These are phyloP conservation scores for Plasmodiophora brassicae DNA, from an alignment of 208 protist species.

Conservation along the genomic window DNA sequence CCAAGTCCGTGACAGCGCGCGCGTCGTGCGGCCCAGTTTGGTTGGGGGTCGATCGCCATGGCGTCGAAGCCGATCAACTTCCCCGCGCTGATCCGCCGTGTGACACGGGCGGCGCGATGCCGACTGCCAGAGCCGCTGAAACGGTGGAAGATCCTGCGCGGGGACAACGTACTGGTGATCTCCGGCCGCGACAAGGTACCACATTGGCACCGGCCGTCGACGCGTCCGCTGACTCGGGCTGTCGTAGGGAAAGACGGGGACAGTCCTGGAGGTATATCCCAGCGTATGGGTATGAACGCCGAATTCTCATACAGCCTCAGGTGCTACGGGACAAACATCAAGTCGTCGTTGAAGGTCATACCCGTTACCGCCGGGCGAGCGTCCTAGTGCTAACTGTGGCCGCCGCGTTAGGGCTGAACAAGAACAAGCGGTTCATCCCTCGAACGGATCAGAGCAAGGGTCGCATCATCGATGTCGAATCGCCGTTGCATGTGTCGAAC, in stretches of 20 bases:
- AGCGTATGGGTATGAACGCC: not conserved
- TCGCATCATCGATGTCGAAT: not conserved
- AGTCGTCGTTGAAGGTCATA: not conserved
- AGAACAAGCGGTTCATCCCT: not conserved
- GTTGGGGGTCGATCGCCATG: too few species aligned
- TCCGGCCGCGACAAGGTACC: not conserved
- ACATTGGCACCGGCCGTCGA: not conserved
- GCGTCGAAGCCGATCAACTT: not conserved
- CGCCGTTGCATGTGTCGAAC: not conserved
- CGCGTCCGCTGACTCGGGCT: not conserved
- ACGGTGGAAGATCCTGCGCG: not conserved
- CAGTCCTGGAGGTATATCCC: not conserved
- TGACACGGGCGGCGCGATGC: not conserved
- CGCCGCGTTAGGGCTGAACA: too few species aligned
- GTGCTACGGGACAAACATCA: not conserved
- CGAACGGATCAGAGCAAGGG: not conserved
- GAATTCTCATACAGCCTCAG: not conserved
- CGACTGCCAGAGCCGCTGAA: not conserved
- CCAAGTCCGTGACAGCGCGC: too few species aligned
- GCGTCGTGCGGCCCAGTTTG: too few species aligned
- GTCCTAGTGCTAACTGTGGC: too few species aligned
- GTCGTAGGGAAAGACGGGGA: not conserved
- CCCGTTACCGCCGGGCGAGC: too few species aligned
- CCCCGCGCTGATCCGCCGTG: not conserved
- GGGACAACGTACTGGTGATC: not conserved